Evolutionary conservation across 352 stramenopile species (phyloP).

Genomic region (Phytophthora podocarpi): DNA sequence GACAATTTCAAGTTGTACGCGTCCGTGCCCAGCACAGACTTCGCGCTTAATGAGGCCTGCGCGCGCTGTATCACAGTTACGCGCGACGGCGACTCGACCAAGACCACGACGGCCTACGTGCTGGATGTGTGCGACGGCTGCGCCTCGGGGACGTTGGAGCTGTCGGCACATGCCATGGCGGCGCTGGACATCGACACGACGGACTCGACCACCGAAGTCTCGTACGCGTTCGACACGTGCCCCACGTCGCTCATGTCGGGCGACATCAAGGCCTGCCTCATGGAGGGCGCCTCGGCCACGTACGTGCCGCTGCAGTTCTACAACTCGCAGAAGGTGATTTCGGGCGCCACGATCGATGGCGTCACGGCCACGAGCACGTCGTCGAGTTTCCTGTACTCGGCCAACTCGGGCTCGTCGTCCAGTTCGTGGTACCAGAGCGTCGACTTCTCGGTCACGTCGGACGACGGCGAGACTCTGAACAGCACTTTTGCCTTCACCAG

Average conservation of each 20-base stretch:
- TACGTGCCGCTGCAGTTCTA: conserved; percentile 87
- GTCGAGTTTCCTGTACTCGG: conserved; percentile 66
- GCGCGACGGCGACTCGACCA: conserved; percentile 48
- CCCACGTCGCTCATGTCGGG: conserved; percentile 62
- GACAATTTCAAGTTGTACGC: conserved; percentile 86
- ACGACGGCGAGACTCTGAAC: conserved; percentile 57
- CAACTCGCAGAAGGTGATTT: conserved; percentile 80
- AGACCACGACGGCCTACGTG: conserved; percentile 68
- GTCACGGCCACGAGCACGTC: conserved; percentile 52
- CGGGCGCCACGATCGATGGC: conserved; percentile 60
- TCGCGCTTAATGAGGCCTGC: conserved; percentile 61
- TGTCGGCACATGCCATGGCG: conserved; percentile 53
- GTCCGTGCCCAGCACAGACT: conserved; percentile 66
- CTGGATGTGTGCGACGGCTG: conserved; percentile 71
- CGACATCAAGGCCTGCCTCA: conserved; percentile 79
- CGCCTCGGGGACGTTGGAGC: conserved; percentile 49
- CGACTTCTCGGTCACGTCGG: conserved; percentile 60
- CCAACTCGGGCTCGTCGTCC: conserved; percentile 50
- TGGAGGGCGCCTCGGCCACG: conserved; percentile 77
- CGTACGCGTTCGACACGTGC: conserved; percentile 70
- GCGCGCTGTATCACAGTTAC: conserved; percentile 77
- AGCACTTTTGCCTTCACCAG: conserved; percentile 65
- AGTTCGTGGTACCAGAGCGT: conserved; percentile 69
- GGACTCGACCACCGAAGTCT: conserved; percentile 43
- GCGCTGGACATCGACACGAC: conserved; percentile 57